These are phyloP conservation scores for Lactifluus subvellereus DNA, from an alignment of 768 basidiomycete genomes.

Conservation along the genomic window DNA sequence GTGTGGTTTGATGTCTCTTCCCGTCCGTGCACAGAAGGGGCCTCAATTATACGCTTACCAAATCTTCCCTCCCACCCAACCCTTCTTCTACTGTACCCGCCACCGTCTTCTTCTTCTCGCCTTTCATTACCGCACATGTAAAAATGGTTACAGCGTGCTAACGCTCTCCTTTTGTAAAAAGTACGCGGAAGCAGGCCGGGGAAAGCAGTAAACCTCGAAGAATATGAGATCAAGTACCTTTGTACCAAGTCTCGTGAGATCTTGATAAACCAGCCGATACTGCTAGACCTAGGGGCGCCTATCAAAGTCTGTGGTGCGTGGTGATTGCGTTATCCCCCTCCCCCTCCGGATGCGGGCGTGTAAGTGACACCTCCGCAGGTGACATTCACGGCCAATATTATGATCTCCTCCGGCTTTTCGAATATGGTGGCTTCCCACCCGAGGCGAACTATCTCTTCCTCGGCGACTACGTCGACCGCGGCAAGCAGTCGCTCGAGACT, in stretches of 20 bases:
- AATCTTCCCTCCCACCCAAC: constrained; percentile 8
- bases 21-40: too few species aligned
- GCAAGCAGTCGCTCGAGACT: constrained; percentile 97
- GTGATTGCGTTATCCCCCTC: neutral
- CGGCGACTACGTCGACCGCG: constrained; percentile 98
- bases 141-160: neutral
- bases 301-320: constrained; percentile 98
- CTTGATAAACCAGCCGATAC: constrained; percentile 97
- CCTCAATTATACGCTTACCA: neutral
- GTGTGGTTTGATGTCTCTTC: neutral
- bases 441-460: constrained; percentile 99
- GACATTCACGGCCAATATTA: constrained; percentile 99
- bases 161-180: constrained; percentile 30
- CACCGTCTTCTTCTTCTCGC: neutral
- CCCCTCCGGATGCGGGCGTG: neutral
- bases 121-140: neutral
- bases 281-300: constrained; percentile 95
- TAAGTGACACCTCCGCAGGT: constrained; percentile 44
- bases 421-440: constrained; percentile 98
- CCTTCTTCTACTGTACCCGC: neutral
- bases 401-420: constrained; percentile 94
- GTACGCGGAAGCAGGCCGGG: constrained; percentile 98
- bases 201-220: constrained; percentile 93
- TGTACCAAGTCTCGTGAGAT: constrained; percentile 98
- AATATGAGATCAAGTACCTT: constrained; percentile 98